Evolutionary conservation across 192 early-diverging fungal genomes (phyloP), one percentile per base, ranked within the genome.

Genomic region (Gigaspora rosea): DNA sequence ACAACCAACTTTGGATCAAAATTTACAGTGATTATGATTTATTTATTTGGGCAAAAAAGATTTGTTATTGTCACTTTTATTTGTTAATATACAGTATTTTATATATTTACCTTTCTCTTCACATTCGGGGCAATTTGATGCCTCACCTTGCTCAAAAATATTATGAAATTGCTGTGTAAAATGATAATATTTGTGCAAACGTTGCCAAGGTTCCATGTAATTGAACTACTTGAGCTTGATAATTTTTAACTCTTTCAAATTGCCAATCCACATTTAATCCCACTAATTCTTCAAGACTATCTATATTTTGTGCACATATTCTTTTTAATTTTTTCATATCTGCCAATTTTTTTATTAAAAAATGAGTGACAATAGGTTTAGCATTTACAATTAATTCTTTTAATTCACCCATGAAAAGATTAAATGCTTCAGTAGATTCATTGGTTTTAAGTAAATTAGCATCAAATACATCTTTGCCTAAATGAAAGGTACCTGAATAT

Each of bases 301-400:
- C 97, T 74, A 98, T 98, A 82, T 99, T 99, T 84, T 97, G 97
- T 13, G 96, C 97, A 70, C 98, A 99, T 81, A 94, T 95, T 8
- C 97, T 84, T 32, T 96, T 75, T 10, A 99, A 87, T 81, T 94
- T 92, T 22, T 92, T 91, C 9, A 82, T 80, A 27, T 93, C 89
- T 27, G 91, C 87, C 5, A 99, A 80, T 58, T 85, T 79, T 65
- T 91, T 91, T 76, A 99, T 89, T 77, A 98, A 98, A 47, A 81
- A 73, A 81, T 99, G 97, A 8, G 96, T 94, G 1, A 88, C 90
- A 4, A 96, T 96, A 32, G 90, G 87, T 35, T 85, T 81, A 4
- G 96, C 96, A 63, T 87, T 86, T 64, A 87, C 85, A 22, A 93
- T 88, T 12, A 93, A 81, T 12, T 86, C 79, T 76, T 95, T 92